These are phyloP conservation scores for Suhomyces choctaworum DNA, from an alignment of 1,139 yeast species.

Conservation along the genomic window DNA sequence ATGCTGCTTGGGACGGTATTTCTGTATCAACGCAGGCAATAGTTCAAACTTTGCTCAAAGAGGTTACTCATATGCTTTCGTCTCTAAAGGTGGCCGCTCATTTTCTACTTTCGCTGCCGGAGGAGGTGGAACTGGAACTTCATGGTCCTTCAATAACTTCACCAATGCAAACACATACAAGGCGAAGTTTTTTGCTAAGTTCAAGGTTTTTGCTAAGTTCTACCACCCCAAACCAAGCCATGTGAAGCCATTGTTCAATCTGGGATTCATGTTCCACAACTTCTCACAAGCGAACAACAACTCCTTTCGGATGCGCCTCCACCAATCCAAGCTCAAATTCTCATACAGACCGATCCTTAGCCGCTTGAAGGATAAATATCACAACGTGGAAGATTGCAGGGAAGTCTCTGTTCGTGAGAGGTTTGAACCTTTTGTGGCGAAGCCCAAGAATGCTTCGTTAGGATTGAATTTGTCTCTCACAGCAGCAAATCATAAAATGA, in stretches of 20 bases:
- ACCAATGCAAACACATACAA: slow-evolving; percentile 11
- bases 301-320: slow-evolving; percentile 22
- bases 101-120: slow-evolving; percentile 1
- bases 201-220: slow-evolving; percentile 15
- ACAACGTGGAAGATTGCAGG: neutral
- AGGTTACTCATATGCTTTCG: neutral
- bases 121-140: slow-evolving; percentile 7
- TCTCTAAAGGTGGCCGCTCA: neutral
- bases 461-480: slow-evolving; percentile 31
- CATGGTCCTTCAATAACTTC: slow-evolving; percentile 15
- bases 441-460: slow-evolving; percentile 8
- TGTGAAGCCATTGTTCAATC: slow-evolving; percentile 15
- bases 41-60: neutral
- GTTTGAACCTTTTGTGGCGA: slow-evolving; percentile 8
- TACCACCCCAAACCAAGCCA: slow-evolving; percentile 15
- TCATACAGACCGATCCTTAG: slow-evolving; percentile 22
- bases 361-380: slow-evolving; percentile 14
- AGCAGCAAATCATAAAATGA: slow-evolving; percentile 37
- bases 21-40: neutral
- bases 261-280: slow-evolving; percentile 26
- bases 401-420: neutral
- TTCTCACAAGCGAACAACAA: slow-evolving; percentile 28
- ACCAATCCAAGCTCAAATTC: slow-evolving; percentile 22
- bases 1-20: neutral
- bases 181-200: slow-evolving; percentile 14